Evolutionary conservation across 2,329 filamentous ascomycete species (phyloP).

Genomic region (Fusarium torreyae): DNA sequence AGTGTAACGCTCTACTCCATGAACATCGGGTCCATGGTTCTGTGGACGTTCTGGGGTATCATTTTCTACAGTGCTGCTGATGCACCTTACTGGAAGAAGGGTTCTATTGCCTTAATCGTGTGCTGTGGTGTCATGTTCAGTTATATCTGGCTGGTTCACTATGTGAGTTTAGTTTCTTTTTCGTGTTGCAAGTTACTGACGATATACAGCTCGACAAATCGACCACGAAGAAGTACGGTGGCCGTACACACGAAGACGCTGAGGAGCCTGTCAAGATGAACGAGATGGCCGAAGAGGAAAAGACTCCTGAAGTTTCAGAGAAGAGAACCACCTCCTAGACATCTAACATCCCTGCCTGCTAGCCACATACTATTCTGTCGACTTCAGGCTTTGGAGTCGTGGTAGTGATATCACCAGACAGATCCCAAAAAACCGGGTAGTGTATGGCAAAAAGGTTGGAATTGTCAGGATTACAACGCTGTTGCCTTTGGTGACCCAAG

Average conservation of each 20-base stretch:
- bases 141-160: conserved; percentile 39
- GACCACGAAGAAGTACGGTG: conserved; percentile 16
- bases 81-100: conserved; percentile 59
- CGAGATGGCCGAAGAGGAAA: neutral
- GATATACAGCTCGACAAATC: conserved; percentile 7
- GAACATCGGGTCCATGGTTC: conserved; percentile 56
- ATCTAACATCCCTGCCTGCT: too few species aligned
- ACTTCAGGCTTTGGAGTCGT: too few species aligned
- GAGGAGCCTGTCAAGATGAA: neutral
- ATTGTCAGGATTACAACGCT: too few species aligned
- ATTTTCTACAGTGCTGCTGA: conserved; percentile 59
- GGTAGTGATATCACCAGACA: too few species aligned
- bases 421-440: too few species aligned
- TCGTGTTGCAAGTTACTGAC: neutral
- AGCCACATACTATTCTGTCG: too few species aligned
- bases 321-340: neutral
- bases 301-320: neutral
- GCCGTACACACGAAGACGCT: neutral
- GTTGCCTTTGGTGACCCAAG: too few species aligned
- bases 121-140: conserved; percentile 36
- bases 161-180: neutral
- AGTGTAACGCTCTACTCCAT: conserved; percentile 59
- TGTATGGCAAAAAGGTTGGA: too few species aligned
- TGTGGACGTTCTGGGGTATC: conserved; percentile 64
- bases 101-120: conserved; percentile 46